Conservation (phyloP, 179 eudicot genomes). For the Vitellaria paradoxa region DNA sequence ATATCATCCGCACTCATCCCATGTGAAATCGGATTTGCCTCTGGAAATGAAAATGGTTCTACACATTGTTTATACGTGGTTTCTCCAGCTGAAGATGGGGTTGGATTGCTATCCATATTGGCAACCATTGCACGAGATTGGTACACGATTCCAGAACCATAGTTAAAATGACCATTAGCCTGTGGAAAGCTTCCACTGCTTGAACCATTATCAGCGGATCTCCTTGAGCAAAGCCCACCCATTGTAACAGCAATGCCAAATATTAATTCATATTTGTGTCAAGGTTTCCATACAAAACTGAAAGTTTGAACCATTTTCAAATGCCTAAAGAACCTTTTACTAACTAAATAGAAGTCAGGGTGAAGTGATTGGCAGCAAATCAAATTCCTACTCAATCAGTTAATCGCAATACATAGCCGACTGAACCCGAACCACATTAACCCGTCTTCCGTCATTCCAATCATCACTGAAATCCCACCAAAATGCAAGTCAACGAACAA, state of each 20-base stretch:
- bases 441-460: neutral
- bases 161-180: slow-evolving; percentile 47
- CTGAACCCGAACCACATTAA: neutral
- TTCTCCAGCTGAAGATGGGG: slow-evolving; percentile 28
- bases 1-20: slow-evolving; percentile 40
- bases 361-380: neutral
- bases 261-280: slow-evolving; percentile 3
- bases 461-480: neutral
- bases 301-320: neutral
- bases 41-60: slow-evolving; percentile 70
- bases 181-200: slow-evolving; percentile 49
- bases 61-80: slow-evolving; percentile 32
- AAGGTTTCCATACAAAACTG: neutral
- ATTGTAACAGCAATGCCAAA: slow-evolving; percentile 29
- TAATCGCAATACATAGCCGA: neutral
- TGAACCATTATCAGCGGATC: slow-evolving; percentile 63
- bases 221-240: slow-evolving; percentile 96
- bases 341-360: neutral
- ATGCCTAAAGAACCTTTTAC: neutral
- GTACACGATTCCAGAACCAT: slow-evolving; percentile 42
- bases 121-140: slow-evolving; percentile 37
- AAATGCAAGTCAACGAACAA: slow-evolving; percentile 5
- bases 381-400: slow-evolving; percentile 4
- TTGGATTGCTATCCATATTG: slow-evolving; percentile 26
- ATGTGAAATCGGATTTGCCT: slow-evolving; percentile 28